phyloP scores from a whole-genome alignment of 2,329 filamentous ascomycete species.

The Botrytis tulipae region DNA sequence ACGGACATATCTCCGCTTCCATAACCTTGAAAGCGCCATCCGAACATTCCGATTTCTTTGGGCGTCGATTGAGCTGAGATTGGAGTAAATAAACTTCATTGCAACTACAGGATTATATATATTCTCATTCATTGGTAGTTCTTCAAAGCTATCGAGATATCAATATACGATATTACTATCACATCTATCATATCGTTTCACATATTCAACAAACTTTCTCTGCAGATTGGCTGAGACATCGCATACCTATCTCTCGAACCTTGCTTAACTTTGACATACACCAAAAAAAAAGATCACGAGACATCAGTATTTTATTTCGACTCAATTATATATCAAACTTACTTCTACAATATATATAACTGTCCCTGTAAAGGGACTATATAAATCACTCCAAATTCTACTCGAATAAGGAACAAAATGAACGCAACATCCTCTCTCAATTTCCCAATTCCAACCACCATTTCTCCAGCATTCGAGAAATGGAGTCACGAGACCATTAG shows the following conservation, averaged over 20 bases:
- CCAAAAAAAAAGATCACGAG: not conserved
- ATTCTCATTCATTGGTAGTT: not conserved
- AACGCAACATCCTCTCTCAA: slow-evolving; percentile 30
- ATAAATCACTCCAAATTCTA: not conserved
- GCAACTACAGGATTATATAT: not conserved
- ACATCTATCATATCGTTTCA: not conserved
- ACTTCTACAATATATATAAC: not conserved
- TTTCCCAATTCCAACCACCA: slow-evolving; percentile 23
- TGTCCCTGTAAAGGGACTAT: not conserved
- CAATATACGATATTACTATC: not conserved
- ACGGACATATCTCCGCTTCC: not conserved
- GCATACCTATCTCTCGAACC: not conserved
- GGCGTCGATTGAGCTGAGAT: not conserved
- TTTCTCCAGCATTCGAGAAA: slow-evolving; percentile 31
- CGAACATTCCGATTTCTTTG: not conserved
- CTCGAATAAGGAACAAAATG: slow-evolving; percentile 25
- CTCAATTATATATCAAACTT: not conserved
- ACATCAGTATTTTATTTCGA: not conserved
- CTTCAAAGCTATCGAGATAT: not conserved
- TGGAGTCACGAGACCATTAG: slow-evolving; percentile 34
- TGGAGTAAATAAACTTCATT: not conserved
- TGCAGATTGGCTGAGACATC: not conserved
- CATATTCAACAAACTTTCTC: not conserved
- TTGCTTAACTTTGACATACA: not conserved
- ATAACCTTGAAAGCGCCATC: not conserved